These are phyloP conservation scores for Patellaria atrata DNA, from an alignment of 495 filamentous ascomycete species.

Conservation along the genomic window DNA sequence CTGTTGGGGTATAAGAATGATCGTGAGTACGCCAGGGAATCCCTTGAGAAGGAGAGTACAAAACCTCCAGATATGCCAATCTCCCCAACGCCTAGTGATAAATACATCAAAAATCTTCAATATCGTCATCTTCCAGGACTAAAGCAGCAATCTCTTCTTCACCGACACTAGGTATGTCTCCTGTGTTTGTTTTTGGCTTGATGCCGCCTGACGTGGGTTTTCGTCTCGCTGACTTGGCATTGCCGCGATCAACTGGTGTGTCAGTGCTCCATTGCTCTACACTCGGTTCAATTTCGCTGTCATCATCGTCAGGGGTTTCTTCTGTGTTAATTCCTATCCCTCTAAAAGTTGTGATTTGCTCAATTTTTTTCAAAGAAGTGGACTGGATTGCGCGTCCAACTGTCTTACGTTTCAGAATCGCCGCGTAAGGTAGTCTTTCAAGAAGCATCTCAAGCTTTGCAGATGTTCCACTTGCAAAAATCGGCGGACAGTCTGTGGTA, in stretches of 20 bases:
- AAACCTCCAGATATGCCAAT: too few relatives aligned
- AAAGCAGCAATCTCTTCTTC: conserved; percentile 45
- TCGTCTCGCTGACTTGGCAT: conserved; percentile 6
- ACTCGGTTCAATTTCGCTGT: conserved; percentile 29
- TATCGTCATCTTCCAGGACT: conserved; percentile 87
- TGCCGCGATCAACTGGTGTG: conserved; percentile 8
- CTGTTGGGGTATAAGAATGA: too few relatives aligned
- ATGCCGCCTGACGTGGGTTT: conserved; percentile 6
- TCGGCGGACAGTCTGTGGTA: conserved; percentile 18
- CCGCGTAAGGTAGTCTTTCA: conserved; percentile 74
- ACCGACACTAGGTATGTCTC: conserved; percentile 8
- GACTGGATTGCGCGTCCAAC: conserved; percentile 17
- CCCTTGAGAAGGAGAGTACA: too few relatives aligned
- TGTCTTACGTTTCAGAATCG: conserved; percentile 36
- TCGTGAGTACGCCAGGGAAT: too few relatives aligned
- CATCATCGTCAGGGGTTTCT: conserved; percentile 15
- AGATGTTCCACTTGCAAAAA: conserved; percentile 38
- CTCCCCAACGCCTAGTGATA: too few relatives aligned
- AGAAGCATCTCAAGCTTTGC: conserved; percentile 62
- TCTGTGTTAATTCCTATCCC: conserved; percentile 29
- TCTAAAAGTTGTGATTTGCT: conserved; percentile 52
- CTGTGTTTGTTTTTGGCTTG: conserved; percentile 3
- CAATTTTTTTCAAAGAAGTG: conserved; percentile 37
- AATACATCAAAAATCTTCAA: conserved; percentile 74
- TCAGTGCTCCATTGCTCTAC: conserved; percentile 45